These are phyloP conservation scores for Metschnikowia hibisci DNA, from an alignment of 805 yeast genomes.

Conservation along the genomic window DNA sequence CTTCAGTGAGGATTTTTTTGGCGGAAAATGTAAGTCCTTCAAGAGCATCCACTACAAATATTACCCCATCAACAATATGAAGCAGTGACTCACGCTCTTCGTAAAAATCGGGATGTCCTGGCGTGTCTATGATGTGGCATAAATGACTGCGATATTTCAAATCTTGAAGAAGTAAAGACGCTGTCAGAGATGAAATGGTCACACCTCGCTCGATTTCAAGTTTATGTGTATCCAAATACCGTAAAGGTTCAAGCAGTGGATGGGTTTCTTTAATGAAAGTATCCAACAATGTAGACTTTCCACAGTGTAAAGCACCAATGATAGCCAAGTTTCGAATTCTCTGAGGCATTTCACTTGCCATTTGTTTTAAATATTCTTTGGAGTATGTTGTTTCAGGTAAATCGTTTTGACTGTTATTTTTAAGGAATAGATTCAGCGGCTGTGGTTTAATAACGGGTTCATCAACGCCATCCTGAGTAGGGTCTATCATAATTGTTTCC, in stretches of 20 bases:
- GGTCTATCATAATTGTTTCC: conserved; percentile 17
- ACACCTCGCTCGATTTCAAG: conserved; percentile 70
- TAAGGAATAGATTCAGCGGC: conserved; percentile 42
- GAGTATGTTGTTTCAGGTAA: conserved; percentile 62
- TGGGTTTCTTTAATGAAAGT: conserved; percentile 66
- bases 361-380: conserved; percentile 54
- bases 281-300: conserved; percentile 80
- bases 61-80: conserved; percentile 58
- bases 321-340: conserved; percentile 71
- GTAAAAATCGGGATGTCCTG: conserved; percentile 84
- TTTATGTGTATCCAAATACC: conserved; percentile 69
- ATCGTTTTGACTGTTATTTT: conserved; percentile 18
- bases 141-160: conserved; percentile 49
- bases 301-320: conserved; percentile 79
- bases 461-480: conserved; percentile 19
- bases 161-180: conserved; percentile 57
- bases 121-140: conserved; percentile 73
- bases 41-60: conserved; percentile 75
- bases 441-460: conserved; percentile 66
- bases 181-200: conserved; percentile 59
- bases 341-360: conserved; percentile 49
- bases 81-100: conserved; percentile 67
- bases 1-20: conserved; percentile 46
- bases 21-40: conserved; percentile 73
- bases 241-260: conserved; percentile 30